Percentiles rank a stretch among this genome's conserved stretches.
These are phyloP conservation scores for Candida rishiriensis DNA, from an alignment of 805 yeast species.

Conservation along the genomic window DNA sequence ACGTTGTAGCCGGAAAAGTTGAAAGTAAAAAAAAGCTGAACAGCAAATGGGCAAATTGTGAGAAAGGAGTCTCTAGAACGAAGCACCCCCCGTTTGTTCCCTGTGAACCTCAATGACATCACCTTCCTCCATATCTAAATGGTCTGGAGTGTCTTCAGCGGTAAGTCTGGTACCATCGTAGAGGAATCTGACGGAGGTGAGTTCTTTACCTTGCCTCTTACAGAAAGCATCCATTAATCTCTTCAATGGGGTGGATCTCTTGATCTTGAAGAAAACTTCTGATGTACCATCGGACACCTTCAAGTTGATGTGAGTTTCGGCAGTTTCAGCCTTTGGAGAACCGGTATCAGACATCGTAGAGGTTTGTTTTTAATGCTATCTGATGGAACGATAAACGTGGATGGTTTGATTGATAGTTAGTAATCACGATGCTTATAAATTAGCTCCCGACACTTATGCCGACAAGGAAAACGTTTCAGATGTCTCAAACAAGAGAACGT, in stretches of 20 bases:
- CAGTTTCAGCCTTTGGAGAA: slow-evolving; percentile 33
- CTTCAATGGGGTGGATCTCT: slow-evolving; percentile 84
- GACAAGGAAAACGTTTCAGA: too few species aligned
- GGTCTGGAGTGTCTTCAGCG: slow-evolving; percentile 89
- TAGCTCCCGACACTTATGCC: too few species aligned
- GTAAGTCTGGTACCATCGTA: slow-evolving; percentile 89
- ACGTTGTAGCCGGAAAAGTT: too few species aligned
- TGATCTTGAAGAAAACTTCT: slow-evolving; percentile 93
- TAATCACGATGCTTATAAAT: too few species aligned
- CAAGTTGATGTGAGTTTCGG: slow-evolving; percentile 70
- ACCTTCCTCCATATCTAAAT: slow-evolving; percentile 89
- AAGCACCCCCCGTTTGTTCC: slow-evolving; percentile 87
- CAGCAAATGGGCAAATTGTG: too few species aligned
- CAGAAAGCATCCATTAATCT: slow-evolving; percentile 98
- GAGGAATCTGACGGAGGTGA: slow-evolving; percentile 78
- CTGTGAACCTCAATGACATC: slow-evolving; percentile 96
- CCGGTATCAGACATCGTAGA: slow-evolving; percentile 33
- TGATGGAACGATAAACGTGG: too few species aligned
- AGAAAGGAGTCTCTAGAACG: slow-evolving; percentile 9
- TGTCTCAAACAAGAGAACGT: too few species aligned
- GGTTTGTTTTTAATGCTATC: too few species aligned
- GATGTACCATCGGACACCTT: slow-evolving; percentile 92
- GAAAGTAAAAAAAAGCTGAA: too few species aligned
- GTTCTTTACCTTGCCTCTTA: slow-evolving; percentile 91
- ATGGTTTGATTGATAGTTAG: too few species aligned